Base-by-base conservation (phyloP, 129 eudicot genomes). In the Ambrosia artemisiifolia region DNA sequence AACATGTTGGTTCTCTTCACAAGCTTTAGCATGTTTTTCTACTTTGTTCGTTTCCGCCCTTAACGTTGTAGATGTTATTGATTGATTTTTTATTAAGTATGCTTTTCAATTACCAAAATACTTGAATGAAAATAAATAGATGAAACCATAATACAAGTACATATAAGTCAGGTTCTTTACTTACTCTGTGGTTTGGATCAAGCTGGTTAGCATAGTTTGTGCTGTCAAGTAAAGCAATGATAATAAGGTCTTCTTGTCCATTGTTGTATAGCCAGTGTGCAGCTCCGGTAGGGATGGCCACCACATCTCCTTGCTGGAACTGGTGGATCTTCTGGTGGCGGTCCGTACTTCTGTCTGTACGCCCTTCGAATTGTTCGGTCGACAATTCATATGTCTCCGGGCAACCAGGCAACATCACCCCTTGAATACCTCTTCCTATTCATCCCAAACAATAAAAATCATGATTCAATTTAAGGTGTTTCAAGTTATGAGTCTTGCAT, bases 351-450 rank as follows among this genome's bases (percentile, higher is more conserved):
- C 74, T 73, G 4, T 73, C 67, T 49, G 43, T 35, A 35, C 81
- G 40, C 32, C 77, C 80, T 34, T 75, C 50, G 1, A 35, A 61
- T 18, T 49, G 75, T 54, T 83, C 70, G 30, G 73, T 66, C 3
- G 89, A 60, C 28, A 72, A 70, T 47, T 86, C 85, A 55, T 47
- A 89, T 4, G 92, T 86, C 69, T 86, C 96, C 13, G 92, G 80
- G 63, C 96, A 87, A 0, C 96, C 94, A 18, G 94, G 82, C 62
- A 83, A 32, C 85, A 83, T 24, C 53, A 81, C 46, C 47, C 88
- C 88, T 35, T 62, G 72, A 35, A 83, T 38, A 62, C 96, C 96
- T 50, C 49, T 73, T 24, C 96, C 96, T 90, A 72, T 75, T 2
- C 20, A 76, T 59, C n/a, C 3, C 28, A 46, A 70, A 11, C 43